Conservation (phyloP, 106 monocot species). For the Narthecium ossifragum region DNA sequence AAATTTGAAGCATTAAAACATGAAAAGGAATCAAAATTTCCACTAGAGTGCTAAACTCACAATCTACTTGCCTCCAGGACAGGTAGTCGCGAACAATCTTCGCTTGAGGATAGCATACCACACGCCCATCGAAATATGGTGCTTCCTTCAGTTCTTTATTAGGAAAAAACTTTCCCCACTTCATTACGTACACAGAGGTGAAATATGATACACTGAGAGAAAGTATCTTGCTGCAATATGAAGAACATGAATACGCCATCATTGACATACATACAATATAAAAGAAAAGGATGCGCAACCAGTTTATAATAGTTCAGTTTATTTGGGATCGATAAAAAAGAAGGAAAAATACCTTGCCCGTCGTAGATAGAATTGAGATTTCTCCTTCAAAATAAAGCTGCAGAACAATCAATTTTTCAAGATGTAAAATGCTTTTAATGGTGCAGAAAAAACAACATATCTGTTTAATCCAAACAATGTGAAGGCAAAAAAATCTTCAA, state of each 20-base stretch:
- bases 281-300: too few species aligned
- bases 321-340: too few species aligned
- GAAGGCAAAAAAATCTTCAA: too few species aligned
- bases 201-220: conserved; percentile 80
- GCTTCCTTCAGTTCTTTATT: conserved; percentile 53
- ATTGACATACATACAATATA: background rate
- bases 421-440: too few species aligned
- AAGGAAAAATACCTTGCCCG: conserved; percentile 44
- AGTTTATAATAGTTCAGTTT: too few species aligned
- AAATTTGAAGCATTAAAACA: too few species aligned
- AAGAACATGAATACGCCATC: conserved; percentile 14
- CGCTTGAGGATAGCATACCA: conserved; percentile 70
- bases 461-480: too few species aligned
- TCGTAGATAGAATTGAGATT: conserved; percentile 59
- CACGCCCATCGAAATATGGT: conserved; percentile 82
- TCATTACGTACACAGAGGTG: conserved; percentile 76
- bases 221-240: conserved; percentile 69
- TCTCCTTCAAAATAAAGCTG: conserved; percentile 88
- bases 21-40: too few species aligned
- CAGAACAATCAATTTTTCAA: conserved; percentile 9
- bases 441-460: too few species aligned
- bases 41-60: conserved; percentile 39
- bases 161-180: conserved; percentile 91
- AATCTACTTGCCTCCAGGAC: conserved; percentile 90
- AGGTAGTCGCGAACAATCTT: conserved; percentile 76